Conservation (phyloP, 345 rosid genomes). For the Moricandia moricandioides region DNA sequence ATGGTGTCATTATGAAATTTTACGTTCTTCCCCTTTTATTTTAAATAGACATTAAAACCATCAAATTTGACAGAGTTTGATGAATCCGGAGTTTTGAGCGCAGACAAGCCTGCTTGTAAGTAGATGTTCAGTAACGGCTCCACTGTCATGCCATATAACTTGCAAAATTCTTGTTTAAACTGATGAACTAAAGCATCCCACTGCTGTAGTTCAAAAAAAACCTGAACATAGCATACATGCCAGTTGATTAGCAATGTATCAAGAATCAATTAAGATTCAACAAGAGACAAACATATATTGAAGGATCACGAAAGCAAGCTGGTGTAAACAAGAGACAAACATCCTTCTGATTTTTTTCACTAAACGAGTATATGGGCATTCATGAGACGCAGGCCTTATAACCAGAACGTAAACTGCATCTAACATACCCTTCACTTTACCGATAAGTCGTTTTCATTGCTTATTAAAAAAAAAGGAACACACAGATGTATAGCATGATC, state of each 20-base stretch:
- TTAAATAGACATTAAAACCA: conserved; percentile 1
- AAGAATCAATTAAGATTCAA: neutral
- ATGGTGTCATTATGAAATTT: neutral
- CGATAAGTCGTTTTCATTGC: neutral
- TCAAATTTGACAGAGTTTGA: conserved; percentile 17
- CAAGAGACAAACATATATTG: neutral
- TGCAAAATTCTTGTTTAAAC: conserved; percentile 91
- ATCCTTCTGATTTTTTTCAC: neutral
- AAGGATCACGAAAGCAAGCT: neutral
- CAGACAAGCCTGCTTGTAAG: conserved; percentile 95
- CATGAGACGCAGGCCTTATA: neutral
- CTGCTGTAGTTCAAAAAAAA: conserved; percentile 77
- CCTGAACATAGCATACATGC: conserved; percentile 41
- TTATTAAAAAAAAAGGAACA: too few relatives aligned
- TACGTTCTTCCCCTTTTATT: conserved; percentile 1
- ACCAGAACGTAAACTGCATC: neutral
- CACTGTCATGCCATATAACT: conserved; percentile 89
- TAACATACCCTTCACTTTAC: conserved; percentile 71
- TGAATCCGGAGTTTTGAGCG: conserved; percentile 95
- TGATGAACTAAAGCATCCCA: conserved; percentile 91
- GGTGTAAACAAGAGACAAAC: too few relatives aligned
- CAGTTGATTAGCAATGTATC: neutral
- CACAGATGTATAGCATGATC: neutral
- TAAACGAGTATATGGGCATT: neutral
- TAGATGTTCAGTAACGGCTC: conserved; percentile 90